phyloP scores from a whole-genome alignment of 2,329 filamentous ascomycete species.

The Fusarium sacchari region DNA sequence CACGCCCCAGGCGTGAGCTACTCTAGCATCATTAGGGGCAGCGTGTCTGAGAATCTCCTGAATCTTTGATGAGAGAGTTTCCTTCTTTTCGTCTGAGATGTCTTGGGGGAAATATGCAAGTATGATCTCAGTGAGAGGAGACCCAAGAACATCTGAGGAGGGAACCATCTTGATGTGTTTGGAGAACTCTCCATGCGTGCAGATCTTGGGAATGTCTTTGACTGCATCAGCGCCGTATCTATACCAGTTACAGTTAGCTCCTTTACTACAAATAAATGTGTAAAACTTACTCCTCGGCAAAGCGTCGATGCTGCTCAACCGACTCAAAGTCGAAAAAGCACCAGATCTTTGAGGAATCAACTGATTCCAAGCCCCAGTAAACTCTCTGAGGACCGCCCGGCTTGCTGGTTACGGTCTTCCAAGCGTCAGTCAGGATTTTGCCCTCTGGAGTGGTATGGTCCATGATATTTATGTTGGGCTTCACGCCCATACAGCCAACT shows the following conservation, averaged over 20 bases:
- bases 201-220: conserved; percentile 18
- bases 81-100: background rate
- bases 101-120: conserved; percentile 4
- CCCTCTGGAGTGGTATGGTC: conserved; percentile 4
- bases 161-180: conserved; percentile 15
- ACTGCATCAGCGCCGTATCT: conserved; percentile 16
- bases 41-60: background rate
- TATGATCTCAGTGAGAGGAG: background rate
- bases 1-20: conserved; percentile 8
- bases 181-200: conserved; percentile 5
- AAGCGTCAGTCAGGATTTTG: background rate
- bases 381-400: conserved; percentile 4
- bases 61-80: background rate
- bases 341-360: conserved; percentile 1
- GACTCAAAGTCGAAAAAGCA: conserved; percentile 25
- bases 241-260: background rate
- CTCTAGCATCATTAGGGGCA: background rate
- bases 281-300: conserved; percentile 6
- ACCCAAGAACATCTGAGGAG: conserved; percentile 1
- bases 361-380: conserved; percentile 13
- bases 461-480: conserved; percentile 11
- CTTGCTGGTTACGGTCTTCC: background rate
- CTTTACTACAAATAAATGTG: background rate
- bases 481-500: conserved; percentile 13
- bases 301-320: background rate